Evolutionary conservation across 1,139 yeast species (phyloP), one percentile per base, ranked within the genome.

Genomic region (Saccharomyces hybrid): DNA sequence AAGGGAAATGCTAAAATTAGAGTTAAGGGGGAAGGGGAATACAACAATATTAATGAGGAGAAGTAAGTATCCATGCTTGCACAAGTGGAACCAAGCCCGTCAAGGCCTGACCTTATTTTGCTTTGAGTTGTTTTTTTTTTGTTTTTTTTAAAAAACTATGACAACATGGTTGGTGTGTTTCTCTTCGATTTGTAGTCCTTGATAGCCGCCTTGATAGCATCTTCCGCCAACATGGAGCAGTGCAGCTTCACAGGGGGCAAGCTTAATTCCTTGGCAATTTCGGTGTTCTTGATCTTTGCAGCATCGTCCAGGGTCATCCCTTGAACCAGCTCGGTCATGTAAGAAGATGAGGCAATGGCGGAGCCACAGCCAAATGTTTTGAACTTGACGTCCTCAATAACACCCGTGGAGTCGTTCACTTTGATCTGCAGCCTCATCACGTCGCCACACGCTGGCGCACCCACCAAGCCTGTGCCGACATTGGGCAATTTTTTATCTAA

Each of bases 401-500:
- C 78, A 1, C 99, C 99, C 32, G 95, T 84, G 55, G 81, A 84
- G 64, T 90, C 98, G 63, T 85, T 85, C 20, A 93, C 99, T 69
- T 91, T 83, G 67, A 93, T 93, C 72, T 93, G 99, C 62, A 93
- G 79, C 74, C 96, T 86, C 97, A 93, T 93, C 52, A 93, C 99
- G 75, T 93, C 99, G 56, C 99, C 99, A 76, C 99, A 93, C 0
- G 99, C 99, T 55, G 99, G 99, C 0, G 99, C 99, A 54, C 99
- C 93, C 20, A 93, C 99, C 48, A 93, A 80, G 1, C 99, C 99
- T 1, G 99, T 93, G 49, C 99, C 99, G n/a, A 93, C 98, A 62
- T 84, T 81, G 26, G 73, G 67, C 58, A 83, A 81, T 59, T 78
- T 79, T 74, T 91, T 90, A 73, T 90, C 89, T 73, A 93, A 75